Conservation (phyloP, 2,329 filamentous ascomycete species). For the Chaetomiaceae sp. region DNA sequence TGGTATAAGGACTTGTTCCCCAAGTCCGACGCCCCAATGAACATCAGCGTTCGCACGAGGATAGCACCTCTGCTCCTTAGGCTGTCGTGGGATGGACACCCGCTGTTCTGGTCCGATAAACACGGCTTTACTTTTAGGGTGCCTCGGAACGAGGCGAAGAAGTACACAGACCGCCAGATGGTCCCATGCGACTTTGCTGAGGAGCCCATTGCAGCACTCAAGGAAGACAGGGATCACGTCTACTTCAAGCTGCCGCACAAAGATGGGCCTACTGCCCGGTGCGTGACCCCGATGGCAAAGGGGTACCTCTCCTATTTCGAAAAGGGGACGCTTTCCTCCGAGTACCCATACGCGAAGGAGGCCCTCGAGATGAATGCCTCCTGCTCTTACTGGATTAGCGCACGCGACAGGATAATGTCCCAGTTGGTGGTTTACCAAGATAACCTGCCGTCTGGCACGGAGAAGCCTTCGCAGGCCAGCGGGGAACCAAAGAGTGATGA, state of each 20-base stretch:
- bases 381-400: slow-evolving; percentile 98
- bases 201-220: slow-evolving; percentile 62
- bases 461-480: slow-evolving; percentile 21
- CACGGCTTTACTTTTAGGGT: slow-evolving; percentile 92
- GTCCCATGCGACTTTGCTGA: slow-evolving; percentile 70
- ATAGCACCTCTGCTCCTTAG: slow-evolving; percentile 80
- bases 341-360: slow-evolving; percentile 86
- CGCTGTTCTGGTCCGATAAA: slow-evolving; percentile 87
- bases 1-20: slow-evolving; percentile 93
- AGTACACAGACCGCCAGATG: slow-evolving; percentile 69
- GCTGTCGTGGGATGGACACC: slow-evolving; percentile 83
- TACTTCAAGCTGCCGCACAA: slow-evolving; percentile 98
- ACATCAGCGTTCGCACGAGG: slow-evolving; percentile 77
- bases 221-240: slow-evolving; percentile 58
- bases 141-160: slow-evolving; percentile 52
- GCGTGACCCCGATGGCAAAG: slow-evolving; percentile 84
- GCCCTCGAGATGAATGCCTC: slow-evolving; percentile 98
- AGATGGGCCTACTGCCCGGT: slow-evolving; percentile 80
- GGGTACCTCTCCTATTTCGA: slow-evolving; percentile 89
- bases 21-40: slow-evolving; percentile 64
- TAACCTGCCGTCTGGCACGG: slow-evolving; percentile 37
- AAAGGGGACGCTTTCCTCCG: slow-evolving; percentile 77
- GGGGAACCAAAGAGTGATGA: slow-evolving; percentile 23
- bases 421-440: slow-evolving; percentile 89
- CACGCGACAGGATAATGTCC: slow-evolving; percentile 85